Evolutionary conservation across 2,329 filamentous ascomycete species (phyloP), one percentile per base, ranked within the genome.

Genomic region (Pseudocercospora eumusae): DNA sequence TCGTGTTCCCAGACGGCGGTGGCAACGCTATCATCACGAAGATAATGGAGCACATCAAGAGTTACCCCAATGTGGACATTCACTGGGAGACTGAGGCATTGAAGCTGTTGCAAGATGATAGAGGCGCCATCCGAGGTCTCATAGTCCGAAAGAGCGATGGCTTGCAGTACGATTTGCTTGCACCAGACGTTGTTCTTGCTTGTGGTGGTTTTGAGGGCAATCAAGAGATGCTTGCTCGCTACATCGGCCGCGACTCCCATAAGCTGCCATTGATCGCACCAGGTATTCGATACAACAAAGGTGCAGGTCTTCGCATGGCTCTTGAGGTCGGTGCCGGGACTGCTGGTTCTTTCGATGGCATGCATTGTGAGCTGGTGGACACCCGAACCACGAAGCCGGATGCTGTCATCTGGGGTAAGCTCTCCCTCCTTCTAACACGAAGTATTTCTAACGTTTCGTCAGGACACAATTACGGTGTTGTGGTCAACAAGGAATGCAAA

Each of bases 361-460:
- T 78, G 71, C 77, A 79, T 58, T 78, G 76, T 66, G 76, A 80
- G 66, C 70, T 79, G 0, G 77, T 79, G 11, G 78, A 79, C 57
- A 77, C 71, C 1, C 68, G 76, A n/a, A 73, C 77, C 21, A 75
- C 67, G 10, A 79, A 79, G 65, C 76, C 76, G 1, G 76, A 78
- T 61, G 75, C 76, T 3, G 75, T 76, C 5, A 75, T 76, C 44
- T 77, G 74, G 75, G 74, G 67, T 68, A 31, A 45, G 55, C 56
- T n/a, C 18, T 47, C 20, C 15, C 31, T 23, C 8, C 20, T 33
- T 44, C 8, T 9, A 53, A n/a, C 9, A 11, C 15, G 21, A 57
- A 20, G 60, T 52, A 4, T 23, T 45, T 57, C 59, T 61, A 52
- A 61, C n/a, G 44, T 11, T 2, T 4, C 3, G 4, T 13, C 47